Conservation (phyloP, 106 monocot genomes). For the Phalaenopsis aphrodite region DNA sequence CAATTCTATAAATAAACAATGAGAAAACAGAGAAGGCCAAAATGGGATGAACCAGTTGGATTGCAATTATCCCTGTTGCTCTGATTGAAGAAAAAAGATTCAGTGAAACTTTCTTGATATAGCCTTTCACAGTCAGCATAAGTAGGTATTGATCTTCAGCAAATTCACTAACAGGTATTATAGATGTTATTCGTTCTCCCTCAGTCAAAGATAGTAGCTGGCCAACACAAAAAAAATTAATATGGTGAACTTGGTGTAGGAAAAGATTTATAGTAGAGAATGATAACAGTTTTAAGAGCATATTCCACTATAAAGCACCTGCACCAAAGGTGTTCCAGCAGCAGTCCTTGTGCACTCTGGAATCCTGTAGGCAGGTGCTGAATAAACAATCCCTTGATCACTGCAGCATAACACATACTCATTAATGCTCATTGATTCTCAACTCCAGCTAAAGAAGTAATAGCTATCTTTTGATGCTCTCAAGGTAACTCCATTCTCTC, state of each 20-base stretch:
- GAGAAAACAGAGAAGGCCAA: constrained; percentile 1
- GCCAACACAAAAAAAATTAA: not conserved
- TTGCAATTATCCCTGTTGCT: constrained; percentile 86
- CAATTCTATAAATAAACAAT: not conserved
- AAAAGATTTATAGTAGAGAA: not conserved
- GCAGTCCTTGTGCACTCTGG: constrained; percentile 89
- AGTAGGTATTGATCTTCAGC: constrained; percentile 71
- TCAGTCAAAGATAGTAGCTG: constrained; percentile 81
- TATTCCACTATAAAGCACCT: constrained; percentile 32
- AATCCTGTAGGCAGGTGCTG: constrained; percentile 87
- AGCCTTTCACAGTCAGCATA: constrained; percentile 88
- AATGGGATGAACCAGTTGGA: constrained; percentile 68
- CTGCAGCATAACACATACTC: constrained; percentile 32
- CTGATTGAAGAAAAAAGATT: constrained; percentile 92
- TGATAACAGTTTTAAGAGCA: not conserved
- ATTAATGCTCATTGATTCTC: not conserved
- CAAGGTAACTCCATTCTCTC: not conserved
- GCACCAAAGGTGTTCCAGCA: constrained; percentile 86
- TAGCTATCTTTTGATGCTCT: not conserved
- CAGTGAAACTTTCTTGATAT: constrained; percentile 91
- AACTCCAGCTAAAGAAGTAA: not conserved
- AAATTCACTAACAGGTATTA: constrained; percentile 96
- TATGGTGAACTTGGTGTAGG: not conserved
- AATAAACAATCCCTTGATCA: constrained; percentile 89
- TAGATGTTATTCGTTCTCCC: constrained; percentile 92